These are phyloP conservation scores for Tinospora cordifolia DNA, from an alignment of 164 flowering plant genomes.

Conservation along the genomic window DNA sequence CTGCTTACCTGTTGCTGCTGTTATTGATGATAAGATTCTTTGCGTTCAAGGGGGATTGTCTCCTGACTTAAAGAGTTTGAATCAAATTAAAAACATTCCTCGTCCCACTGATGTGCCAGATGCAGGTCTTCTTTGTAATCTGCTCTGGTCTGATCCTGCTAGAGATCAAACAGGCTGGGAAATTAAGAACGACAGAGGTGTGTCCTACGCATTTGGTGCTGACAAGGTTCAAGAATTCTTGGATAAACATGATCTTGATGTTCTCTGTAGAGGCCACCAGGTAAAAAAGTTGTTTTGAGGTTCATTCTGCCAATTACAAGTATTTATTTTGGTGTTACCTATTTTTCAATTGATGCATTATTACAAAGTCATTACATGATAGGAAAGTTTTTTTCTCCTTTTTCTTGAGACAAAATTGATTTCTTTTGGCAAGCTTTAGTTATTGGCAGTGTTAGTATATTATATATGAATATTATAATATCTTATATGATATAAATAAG, in stretches of 20 bases:
- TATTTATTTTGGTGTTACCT: too few relatives aligned
- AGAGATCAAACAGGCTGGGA: constrained; percentile 54
- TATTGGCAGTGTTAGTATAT: too few relatives aligned
- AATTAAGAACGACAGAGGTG: constrained; percentile 56
- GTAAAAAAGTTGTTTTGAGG: constrained; percentile 21
- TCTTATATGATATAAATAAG: too few relatives aligned
- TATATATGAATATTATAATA: too few relatives aligned
- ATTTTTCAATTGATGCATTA: too few relatives aligned
- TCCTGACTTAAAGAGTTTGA: constrained; percentile 47
- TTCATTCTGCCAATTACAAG: not conserved
- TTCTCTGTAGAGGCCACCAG: constrained; percentile 64
- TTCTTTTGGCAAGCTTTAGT: too few relatives aligned
- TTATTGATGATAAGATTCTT: constrained; percentile 54
- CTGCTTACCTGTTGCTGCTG: constrained; percentile 55
- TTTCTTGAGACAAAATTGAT: too few relatives aligned
- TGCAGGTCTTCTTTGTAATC: constrained; percentile 59
- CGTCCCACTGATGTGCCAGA: constrained; percentile 68
- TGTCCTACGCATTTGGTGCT: constrained; percentile 54
- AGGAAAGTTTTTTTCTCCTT: too few relatives aligned
- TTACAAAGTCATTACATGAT: too few relatives aligned
- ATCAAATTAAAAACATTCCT: constrained; percentile 52
- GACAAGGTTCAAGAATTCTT: constrained; percentile 53
- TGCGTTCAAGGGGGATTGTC: constrained; percentile 71
- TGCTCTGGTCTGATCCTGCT: constrained; percentile 64
- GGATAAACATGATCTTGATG: constrained; percentile 54